Evolutionary conservation across 2,329 filamentous ascomycete genomes (phyloP), one percentile per base, ranked within the genome.

Genomic region (Cordyceps farinosa): DNA sequence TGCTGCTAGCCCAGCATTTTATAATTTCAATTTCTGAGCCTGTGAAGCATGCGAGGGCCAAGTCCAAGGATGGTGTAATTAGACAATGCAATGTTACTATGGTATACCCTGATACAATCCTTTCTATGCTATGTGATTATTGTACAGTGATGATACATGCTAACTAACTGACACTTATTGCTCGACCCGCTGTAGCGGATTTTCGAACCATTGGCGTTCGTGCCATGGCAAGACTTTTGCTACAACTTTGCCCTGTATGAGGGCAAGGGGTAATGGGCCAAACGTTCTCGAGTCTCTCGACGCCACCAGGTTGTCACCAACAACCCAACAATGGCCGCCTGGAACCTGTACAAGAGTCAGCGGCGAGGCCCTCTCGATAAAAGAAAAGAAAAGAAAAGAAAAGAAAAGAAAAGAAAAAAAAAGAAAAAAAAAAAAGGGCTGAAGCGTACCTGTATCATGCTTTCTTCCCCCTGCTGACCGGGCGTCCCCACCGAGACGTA

Each of bases 281-380:
- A 90, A 97, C 47, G 87, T 81, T 66, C 95, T 87, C 50, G 92
- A 97, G 78, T 99, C 95, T 67, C 91, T 81, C 30, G 92, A 97
- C 70, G 85, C 89, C 3, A 86, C 82, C 65, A 97, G 72, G 75
- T 98, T 98, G 75, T 99, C 95, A 3, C 95, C 95, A 3, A 87
- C 85, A 7, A 97, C 80, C 86, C 92, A 98, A 70, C 92, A 96
- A 79, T 99, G 95, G 1, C 95, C 95, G 71, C 90, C 82, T 0
- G 95, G 95, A 17, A 99, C 87, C 90, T 96, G 70, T n/a, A 13
- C 8, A 64, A 51, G 36, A 53, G 47, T 51, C 7, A 52, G 48
- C 36, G 4, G 7, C 27, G 8, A 15, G 30, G 8, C 17, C 45
- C 6, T 29, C 52, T 6, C 22, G 13, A 9, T 15, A 44, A 10